Evolutionary conservation across 192 early-diverging fungal species (phyloP), one percentile per base, ranked within the genome.

Genomic region (Linnemannia elongata): DNA sequence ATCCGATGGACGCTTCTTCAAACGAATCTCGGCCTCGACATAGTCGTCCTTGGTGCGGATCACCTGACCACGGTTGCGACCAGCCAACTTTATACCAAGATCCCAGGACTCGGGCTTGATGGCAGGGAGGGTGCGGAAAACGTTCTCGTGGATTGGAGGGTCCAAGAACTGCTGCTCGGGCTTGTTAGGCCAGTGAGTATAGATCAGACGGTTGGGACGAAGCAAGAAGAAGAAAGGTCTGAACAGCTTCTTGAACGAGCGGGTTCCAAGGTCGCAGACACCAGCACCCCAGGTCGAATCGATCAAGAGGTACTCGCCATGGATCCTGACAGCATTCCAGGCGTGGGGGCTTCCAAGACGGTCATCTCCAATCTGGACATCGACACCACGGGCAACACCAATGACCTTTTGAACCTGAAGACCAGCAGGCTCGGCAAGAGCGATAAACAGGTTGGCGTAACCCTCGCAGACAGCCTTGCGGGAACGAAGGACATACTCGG

Each of bases 211-310:
- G 70, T 85, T 89, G 47, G 91, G 92, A 54, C 81, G 74, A 18
- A 89, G 83, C 44, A 93, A 83, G 80, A 93, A 93, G 88, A 92
- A 91, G 70, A 90, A 91, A 27, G 91, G 89, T 35, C 93, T 72
- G 83, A 90, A 93, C 41, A 81, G 63, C 47, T 88, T 90, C 52
- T 79, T 79, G 78, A 92, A 92, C 3, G 74, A 76, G 6, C 78
- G 77, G 15, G 85, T 87, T 3, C 79, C 54, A 36, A 83, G 30
- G 36, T 81, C 79, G 44, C 90, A 82, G 24, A 77, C 38, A 8
- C 93, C 93, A 6, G 93, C 89, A 47, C 91, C 93, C 93, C 93
- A 93, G 30, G 93, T 93, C 5, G 91, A 88, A 44, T 93, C 93
- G 38, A 93, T 90, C 76, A 93, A 82, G 22, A 91, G 81, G 55